Percentiles rank a stretch among this genome's conserved stretches.
Conservation (phyloP, 352 stramenopile genomes). For the Globisporangium barbulae region DNA sequence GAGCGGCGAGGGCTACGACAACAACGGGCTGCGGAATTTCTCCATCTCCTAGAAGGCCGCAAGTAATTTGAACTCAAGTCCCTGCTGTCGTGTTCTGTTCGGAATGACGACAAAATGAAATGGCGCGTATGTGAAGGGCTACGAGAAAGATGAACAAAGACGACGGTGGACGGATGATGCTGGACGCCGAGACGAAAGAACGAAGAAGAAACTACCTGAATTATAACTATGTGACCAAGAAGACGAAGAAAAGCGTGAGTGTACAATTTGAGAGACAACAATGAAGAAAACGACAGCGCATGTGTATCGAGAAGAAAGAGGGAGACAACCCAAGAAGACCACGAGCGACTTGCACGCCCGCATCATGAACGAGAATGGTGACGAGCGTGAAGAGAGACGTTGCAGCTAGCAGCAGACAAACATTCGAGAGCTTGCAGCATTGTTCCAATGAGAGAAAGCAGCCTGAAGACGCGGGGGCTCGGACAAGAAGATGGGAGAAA, state of each 20-base stretch:
- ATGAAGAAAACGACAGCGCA: background rate
- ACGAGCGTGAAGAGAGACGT: background rate
- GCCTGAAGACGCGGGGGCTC: no score
- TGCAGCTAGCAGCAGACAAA: background rate
- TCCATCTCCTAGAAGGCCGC: conserved; percentile 20
- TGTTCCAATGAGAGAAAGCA: background rate
- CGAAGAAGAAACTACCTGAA: conserved; percentile 7
- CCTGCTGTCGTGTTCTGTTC: no score
- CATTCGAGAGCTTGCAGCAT: background rate
- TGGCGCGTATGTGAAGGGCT: background rate
- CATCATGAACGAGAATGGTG: background rate
- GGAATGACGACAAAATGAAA: no score
- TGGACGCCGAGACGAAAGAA: background rate
- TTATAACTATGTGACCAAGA: conserved; percentile 12
- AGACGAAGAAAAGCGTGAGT: background rate
- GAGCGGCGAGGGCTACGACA: conserved; percentile 34
- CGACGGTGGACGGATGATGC: no score
- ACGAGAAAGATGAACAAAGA: background rate
- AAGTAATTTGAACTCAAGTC: no score
- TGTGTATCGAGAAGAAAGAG: background rate
- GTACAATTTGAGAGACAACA: conserved; percentile 8
- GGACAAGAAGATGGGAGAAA: background rate
- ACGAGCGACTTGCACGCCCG: background rate
- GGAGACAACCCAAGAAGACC: background rate
- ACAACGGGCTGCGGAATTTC: conserved; percentile 28